Evolutionary conservation across 2,329 filamentous ascomycete genomes (phyloP).

Genomic region (Monosporascus cannonballus): DNA sequence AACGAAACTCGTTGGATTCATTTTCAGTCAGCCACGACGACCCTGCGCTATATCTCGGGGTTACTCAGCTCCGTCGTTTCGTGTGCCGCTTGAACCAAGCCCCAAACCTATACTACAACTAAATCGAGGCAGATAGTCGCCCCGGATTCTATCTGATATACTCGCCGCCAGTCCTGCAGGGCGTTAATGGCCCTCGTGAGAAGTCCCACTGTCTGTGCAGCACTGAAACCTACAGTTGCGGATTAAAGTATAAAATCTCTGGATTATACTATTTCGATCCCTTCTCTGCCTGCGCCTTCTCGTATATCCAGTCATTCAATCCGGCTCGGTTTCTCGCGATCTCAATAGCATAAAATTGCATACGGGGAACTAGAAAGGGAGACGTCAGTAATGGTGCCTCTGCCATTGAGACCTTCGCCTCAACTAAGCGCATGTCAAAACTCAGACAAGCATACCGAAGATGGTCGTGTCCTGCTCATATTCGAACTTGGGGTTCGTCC

Average conservation of each 20-base stretch:
- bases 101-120: not conserved
- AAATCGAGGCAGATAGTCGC: too few relatives aligned
- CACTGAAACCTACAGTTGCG: too few relatives aligned
- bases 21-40: too few relatives aligned
- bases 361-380: constrained; percentile 40
- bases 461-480: constrained; percentile 88
- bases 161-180: too few relatives aligned
- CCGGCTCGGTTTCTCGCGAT: constrained; percentile 78
- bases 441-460: constrained; percentile 60
- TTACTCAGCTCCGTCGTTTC: too few relatives aligned
- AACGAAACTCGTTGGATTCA: too few relatives aligned
- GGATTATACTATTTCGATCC: constrained; percentile 23
- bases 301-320: constrained; percentile 95
- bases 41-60: too few relatives aligned
- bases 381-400: constrained; percentile 1
- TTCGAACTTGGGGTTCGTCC: constrained; percentile 70
- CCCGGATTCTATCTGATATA: too few relatives aligned
- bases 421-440: constrained; percentile 32
- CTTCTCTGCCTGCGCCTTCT: constrained; percentile 64
- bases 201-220: too few relatives aligned
- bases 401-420: too few relatives aligned
- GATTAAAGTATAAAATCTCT: not conserved
- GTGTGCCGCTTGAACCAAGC: too few relatives aligned
- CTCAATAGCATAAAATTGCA: constrained; percentile 80
- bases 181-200: too few relatives aligned